phyloP scores from a whole-genome alignment of 768 basidiomycete species.

The Sutorius australiensis region DNA sequence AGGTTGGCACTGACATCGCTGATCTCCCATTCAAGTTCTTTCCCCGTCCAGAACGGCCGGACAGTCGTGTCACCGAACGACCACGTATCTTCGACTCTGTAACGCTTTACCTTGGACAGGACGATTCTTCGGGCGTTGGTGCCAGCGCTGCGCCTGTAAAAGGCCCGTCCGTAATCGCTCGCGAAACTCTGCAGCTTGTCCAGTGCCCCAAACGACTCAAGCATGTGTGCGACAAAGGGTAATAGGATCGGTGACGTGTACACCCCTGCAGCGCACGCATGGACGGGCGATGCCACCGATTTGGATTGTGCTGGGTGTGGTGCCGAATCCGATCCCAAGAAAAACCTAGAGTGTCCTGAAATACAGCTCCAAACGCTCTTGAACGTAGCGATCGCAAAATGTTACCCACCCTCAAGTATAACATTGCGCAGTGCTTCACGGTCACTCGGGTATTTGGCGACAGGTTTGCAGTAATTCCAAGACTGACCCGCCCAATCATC shows the following conservation, averaged over 20 bases:
- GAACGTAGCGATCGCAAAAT: background rate
- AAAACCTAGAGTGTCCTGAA: constrained; percentile 88
- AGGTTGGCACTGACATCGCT: constrained; percentile 14
- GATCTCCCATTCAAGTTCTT: constrained; percentile 71
- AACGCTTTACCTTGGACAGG: constrained; percentile 39
- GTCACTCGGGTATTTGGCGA: constrained; percentile 95
- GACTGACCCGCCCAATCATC: constrained; percentile 97
- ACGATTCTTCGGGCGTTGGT: constrained; percentile 37
- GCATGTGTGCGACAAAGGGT: constrained; percentile 82
- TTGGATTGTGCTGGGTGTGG: constrained; percentile 77
- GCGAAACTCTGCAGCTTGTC: constrained; percentile 80
- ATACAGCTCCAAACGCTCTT: background rate
- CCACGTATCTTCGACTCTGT: constrained; percentile 48
- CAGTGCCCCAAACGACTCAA: constrained; percentile 84
- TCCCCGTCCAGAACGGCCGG: constrained; percentile 88
- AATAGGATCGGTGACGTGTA: constrained; percentile 93
- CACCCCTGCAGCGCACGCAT: constrained; percentile 89
- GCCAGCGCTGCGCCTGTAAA: constrained; percentile 53
- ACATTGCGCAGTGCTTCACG: constrained; percentile 76
- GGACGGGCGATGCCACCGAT: constrained; percentile 62
- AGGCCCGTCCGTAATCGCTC: constrained; percentile 70
- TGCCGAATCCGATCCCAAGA: constrained; percentile 95
- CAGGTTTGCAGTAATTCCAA: constrained; percentile 96
- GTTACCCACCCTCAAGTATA: constrained; percentile 60
- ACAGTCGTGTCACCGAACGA: constrained; percentile 45